Conservation (phyloP, 2,329 filamentous ascomycete genomes). For the Aspergillus sp. region DNA sequence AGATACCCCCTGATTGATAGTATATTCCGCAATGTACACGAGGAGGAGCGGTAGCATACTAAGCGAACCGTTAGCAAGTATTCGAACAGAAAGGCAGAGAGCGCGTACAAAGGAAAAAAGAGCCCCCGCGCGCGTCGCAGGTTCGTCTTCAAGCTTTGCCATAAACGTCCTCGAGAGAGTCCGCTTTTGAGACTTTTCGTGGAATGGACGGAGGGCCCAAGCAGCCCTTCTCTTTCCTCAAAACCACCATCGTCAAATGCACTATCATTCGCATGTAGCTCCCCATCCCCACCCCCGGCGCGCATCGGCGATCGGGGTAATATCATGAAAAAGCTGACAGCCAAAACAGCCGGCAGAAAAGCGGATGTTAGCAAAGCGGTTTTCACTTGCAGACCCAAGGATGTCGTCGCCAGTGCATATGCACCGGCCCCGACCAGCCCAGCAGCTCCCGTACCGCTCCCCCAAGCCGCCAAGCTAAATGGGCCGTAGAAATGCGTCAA, state of each 20-base stretch:
- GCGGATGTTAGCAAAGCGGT: slow-evolving; percentile 75
- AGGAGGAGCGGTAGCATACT: slow-evolving; percentile 87
- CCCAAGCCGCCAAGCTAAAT: slow-evolving; percentile 86
- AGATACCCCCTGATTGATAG: slow-evolving; percentile 91
- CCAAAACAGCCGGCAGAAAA: slow-evolving; percentile 74
- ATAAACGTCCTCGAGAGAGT: slow-evolving; percentile 19
- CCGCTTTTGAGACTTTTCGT: slow-evolving; percentile 21
- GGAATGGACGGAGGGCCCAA: slow-evolving; percentile 23
- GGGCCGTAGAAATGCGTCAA: slow-evolving; percentile 91
- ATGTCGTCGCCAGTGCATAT: slow-evolving; percentile 83
- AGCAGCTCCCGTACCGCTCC: slow-evolving; percentile 85
- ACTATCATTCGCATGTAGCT: slow-evolving; percentile 40
- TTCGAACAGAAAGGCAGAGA: not conserved
- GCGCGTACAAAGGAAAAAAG: slow-evolving; percentile 66
- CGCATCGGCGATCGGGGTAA: slow-evolving; percentile 72
- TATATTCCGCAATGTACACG: slow-evolving; percentile 95
- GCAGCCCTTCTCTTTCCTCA: slow-evolving; percentile 31
- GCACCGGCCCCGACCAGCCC: slow-evolving; percentile 83
- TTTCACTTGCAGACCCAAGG: slow-evolving; percentile 71
- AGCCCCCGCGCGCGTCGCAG: slow-evolving; percentile 68
- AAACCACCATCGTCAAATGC: slow-evolving; percentile 24
- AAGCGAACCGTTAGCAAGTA: slow-evolving; percentile 14
- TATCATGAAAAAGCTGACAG: slow-evolving; percentile 80
- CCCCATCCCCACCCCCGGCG: slow-evolving; percentile 49
- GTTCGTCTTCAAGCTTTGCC: slow-evolving; percentile 48